A percentile compares a stretch with the other conserved stretches of the same genome.
Evolutionary conservation across 2,329 filamentous ascomycete genomes (phyloP).

Genomic region (Blumeria graminis): DNA sequence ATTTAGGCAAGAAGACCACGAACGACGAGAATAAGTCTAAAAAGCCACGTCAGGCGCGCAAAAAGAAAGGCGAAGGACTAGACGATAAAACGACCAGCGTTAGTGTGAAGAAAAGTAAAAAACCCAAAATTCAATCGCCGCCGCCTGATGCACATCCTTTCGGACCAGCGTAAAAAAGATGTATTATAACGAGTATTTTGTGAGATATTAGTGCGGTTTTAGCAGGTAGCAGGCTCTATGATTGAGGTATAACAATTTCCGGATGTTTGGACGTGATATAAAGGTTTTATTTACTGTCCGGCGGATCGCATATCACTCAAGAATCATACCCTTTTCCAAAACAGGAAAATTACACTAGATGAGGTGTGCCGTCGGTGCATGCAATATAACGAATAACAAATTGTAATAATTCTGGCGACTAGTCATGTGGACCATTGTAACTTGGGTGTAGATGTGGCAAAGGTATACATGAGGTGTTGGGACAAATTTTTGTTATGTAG

Average conservation of each 20-base stretch:
- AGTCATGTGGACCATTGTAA: not conserved
- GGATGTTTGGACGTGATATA: too few species aligned
- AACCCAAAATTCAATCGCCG: conserved; percentile 17
- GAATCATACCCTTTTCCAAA: too few species aligned
- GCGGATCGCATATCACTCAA: too few species aligned
- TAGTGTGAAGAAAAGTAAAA: conserved; percentile 31
- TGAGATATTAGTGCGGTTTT: too few species aligned
- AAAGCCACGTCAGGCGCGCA: conserved; percentile 9
- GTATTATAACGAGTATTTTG: not conserved
- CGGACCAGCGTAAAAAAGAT: conserved; percentile 2
- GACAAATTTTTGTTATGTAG: too few species aligned
- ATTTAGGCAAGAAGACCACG: conserved; percentile 27
- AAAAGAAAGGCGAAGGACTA: conserved; percentile 10
- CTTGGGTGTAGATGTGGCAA: too few species aligned
- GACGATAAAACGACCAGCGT: conserved; percentile 11
- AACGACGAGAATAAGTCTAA: conserved; percentile 10
- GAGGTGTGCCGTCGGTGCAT: too few species aligned
- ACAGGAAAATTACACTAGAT: too few species aligned
- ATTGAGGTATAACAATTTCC: too few species aligned
- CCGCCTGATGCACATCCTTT: conserved; percentile 6
- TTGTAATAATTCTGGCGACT: not conserved
- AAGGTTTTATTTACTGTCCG: too few species aligned
- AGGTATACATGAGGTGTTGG: too few species aligned
- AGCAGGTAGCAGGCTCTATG: too few species aligned
- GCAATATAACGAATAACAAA: not conserved